Percentiles rank a stretch among this genome's conserved stretches.
phyloP scores from a whole-genome alignment of 1,284 basidiomycete genomes.

The Apiotrichum porosum region DNA sequence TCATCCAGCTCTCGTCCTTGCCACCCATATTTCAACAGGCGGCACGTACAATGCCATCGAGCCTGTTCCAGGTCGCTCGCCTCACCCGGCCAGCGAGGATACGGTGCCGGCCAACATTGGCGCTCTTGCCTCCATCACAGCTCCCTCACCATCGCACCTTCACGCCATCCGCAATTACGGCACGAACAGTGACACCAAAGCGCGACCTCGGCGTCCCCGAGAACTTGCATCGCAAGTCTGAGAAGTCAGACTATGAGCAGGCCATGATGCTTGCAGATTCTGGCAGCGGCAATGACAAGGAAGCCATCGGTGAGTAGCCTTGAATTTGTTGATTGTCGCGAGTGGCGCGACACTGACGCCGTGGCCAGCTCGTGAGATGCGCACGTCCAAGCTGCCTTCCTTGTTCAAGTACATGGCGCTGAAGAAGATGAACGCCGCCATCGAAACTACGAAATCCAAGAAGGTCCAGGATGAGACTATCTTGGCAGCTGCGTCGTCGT shows the following conservation, averaged over 20 bases:
- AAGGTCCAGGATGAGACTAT: not conserved
- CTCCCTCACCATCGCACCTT: too few relatives aligned
- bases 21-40: too few relatives aligned
- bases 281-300: too few relatives aligned
- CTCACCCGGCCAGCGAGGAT: constrained; percentile 6
- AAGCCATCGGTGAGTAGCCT: too few relatives aligned
- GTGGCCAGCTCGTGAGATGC: constrained; percentile 1
- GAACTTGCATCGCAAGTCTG: too few relatives aligned
- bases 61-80: constrained; percentile 8
- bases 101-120: constrained; percentile 1
- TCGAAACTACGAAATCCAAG: not conserved
- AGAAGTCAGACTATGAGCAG: not conserved
- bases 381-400: constrained; percentile 15
- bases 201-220: too few relatives aligned
- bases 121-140: too few relatives aligned
- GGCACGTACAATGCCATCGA: too few relatives aligned
- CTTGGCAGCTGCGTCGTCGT: not conserved
- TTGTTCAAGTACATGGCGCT: constrained; percentile 14
- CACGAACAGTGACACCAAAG: too few relatives aligned
- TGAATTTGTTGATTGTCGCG: too few relatives aligned
- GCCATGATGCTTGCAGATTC: not conserved
- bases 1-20: too few relatives aligned
- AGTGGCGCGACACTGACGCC: constrained; percentile 1
- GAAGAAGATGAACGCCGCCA: constrained; percentile 17
- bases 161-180: too few relatives aligned